These are phyloP conservation scores for Phytophthora pluvialis DNA, from an alignment of 352 stramenopile genomes.

Conservation along the genomic window DNA sequence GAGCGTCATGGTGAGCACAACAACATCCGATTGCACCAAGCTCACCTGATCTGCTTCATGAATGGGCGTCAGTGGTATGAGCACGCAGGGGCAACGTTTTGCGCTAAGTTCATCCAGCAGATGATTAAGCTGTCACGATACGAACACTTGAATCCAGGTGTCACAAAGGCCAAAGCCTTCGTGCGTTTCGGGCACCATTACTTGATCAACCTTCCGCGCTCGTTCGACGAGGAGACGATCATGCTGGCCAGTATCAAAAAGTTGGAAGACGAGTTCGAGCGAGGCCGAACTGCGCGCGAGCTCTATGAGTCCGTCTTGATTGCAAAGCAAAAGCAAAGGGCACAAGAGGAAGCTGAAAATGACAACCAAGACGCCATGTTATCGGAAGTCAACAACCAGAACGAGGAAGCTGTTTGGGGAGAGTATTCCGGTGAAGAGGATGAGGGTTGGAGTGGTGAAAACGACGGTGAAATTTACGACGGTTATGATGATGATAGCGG, in stretches of 20 bases:
- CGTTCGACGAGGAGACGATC: constrained; percentile 81
- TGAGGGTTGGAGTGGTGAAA: constrained; percentile 18
- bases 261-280: constrained; percentile 81
- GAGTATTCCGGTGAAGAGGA: constrained; percentile 22
- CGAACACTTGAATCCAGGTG: constrained; percentile 58
- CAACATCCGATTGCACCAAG: constrained; percentile 63
- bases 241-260: constrained; percentile 73
- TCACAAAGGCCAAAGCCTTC: constrained; percentile 64
- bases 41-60: constrained; percentile 77
- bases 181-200: constrained; percentile 84
- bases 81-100: constrained; percentile 63
- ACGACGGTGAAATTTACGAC: not conserved
- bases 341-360: constrained; percentile 12
- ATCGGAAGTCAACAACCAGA: constrained; percentile 2
- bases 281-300: constrained; percentile 68
- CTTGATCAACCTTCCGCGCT: constrained; percentile 78
- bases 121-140: constrained; percentile 81
- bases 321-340: constrained; percentile 50
- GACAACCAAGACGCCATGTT: not conserved
- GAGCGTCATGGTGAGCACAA: constrained; percentile 62
- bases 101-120: constrained; percentile 76
- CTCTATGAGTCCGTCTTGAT: constrained; percentile 79
- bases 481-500: not conserved
- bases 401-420: constrained; percentile 15
- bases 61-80: constrained; percentile 76